phyloP scores from a whole-genome alignment of 2,329 filamentous ascomycete species.

The Fulvia fulva region DNA sequence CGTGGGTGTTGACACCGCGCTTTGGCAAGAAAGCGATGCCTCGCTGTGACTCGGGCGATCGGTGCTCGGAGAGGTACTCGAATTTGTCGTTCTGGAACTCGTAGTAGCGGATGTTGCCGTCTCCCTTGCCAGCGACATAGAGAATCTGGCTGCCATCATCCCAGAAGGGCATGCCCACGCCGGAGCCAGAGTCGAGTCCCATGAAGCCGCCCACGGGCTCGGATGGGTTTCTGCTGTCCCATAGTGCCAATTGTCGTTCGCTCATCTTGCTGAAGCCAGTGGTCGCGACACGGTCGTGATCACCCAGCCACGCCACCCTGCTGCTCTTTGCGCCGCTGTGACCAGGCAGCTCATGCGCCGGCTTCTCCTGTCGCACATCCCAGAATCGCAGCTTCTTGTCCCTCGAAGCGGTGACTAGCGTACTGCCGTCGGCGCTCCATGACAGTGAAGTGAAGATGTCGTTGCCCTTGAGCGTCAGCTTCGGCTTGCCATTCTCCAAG shows the following conservation, averaged over 20 bases:
- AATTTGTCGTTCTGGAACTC: constrained; percentile 99
- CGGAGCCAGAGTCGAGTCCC: constrained; percentile 89
- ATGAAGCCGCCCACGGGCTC: constrained; percentile 88
- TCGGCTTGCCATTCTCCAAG: constrained; percentile 70
- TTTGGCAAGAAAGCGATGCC: constrained; percentile 93
- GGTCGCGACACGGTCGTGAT: constrained; percentile 91
- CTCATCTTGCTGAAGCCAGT: constrained; percentile 99
- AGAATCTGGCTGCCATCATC: constrained; percentile 93
- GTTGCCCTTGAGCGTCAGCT: constrained; percentile 73
- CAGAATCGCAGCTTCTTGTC: constrained; percentile 98
- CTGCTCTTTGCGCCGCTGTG: constrained; percentile 97
- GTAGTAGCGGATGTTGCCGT: constrained; percentile 98
- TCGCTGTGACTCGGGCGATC: constrained; percentile 91
- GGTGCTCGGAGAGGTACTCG: constrained; percentile 94
- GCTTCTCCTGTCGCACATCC: constrained; percentile 91
- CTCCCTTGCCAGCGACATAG: constrained; percentile 95
- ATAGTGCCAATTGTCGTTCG: constrained; percentile 89
- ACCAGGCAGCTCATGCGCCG: constrained; percentile 77
- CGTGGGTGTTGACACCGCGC: constrained; percentile 90
- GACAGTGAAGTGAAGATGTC: constrained; percentile 95
- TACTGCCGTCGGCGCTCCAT: constrained; percentile 84
- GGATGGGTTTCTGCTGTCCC: constrained; percentile 76
- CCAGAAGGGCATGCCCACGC: constrained; percentile 99
- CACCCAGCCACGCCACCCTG: constrained; percentile 92
- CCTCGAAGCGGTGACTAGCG: constrained; percentile 86